Percentiles rank a stretch among this genome's conserved stretches.
These are phyloP conservation scores for Magnolia changhungtana DNA, from an alignment of 164 flowering plant genomes.

Conservation along the genomic window DNA sequence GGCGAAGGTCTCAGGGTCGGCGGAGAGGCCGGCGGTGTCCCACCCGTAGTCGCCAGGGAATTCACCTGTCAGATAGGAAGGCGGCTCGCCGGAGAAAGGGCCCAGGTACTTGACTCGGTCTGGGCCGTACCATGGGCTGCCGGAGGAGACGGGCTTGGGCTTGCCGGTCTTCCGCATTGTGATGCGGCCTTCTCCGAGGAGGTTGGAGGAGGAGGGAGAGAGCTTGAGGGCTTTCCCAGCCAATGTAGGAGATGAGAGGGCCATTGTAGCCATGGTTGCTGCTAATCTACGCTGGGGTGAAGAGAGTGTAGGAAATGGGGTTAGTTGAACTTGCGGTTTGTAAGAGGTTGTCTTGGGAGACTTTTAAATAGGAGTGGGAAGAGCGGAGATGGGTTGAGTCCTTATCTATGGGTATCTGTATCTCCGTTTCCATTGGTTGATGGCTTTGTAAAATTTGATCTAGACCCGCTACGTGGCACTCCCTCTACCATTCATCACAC, in stretches of 20 bases:
- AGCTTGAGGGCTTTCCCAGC: slow-evolving; percentile 14
- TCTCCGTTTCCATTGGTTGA: too few species aligned
- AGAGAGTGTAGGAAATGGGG: too few species aligned
- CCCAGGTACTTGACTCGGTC: slow-evolving; percentile 20
- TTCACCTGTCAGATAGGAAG: slow-evolving; percentile 21
- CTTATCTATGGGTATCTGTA: too few species aligned
- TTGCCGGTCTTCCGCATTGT: slow-evolving; percentile 11
- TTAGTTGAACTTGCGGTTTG: too few species aligned
- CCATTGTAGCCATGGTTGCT: slow-evolving; percentile 12
- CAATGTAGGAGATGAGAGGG: slow-evolving; percentile 15
- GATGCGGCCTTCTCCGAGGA: slow-evolving; percentile 17
- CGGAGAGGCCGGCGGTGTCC: slow-evolving; percentile 20
- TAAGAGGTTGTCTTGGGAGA: too few species aligned
- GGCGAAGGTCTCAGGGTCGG: slow-evolving; percentile 22
- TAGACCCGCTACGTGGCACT: too few species aligned
- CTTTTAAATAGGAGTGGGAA: too few species aligned
- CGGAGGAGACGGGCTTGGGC: slow-evolving; percentile 16
- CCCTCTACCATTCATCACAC: too few species aligned
- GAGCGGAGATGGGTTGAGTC: too few species aligned
- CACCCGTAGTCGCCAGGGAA: slow-evolving; percentile 22
- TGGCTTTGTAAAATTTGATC: too few species aligned
- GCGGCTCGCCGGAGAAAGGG: slow-evolving; percentile 18
- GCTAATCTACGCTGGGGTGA: too few species aligned
- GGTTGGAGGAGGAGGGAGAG: not conserved
- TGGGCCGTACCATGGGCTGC: slow-evolving; percentile 21